Conservation (phyloP, 176 grass and related monocot genomes). For the Cenchrus fungigraminus region DNA sequence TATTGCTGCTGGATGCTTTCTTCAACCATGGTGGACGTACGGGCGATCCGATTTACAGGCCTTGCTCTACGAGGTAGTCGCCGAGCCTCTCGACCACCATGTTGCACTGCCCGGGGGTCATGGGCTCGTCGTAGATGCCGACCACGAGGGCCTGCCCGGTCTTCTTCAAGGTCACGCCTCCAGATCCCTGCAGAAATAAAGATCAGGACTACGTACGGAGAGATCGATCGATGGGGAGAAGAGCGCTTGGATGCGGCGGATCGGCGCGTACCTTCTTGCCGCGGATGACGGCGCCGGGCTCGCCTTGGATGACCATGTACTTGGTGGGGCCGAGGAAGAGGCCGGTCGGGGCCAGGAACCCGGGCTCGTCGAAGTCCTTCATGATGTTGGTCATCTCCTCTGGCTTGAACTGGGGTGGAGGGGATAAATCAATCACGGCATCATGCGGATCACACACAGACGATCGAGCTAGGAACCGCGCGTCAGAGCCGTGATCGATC, state of each 20-base stretch:
- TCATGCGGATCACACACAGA: neutral
- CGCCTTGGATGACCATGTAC: conserved; percentile 96
- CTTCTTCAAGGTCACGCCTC: conserved; percentile 86
- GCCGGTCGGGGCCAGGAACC: conserved; percentile 74
- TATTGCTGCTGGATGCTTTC: neutral
- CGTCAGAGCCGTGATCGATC: neutral
- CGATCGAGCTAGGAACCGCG: neutral
- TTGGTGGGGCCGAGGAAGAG: conserved; percentile 65
- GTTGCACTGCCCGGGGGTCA: conserved; percentile 91
- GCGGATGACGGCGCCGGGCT: conserved; percentile 80
- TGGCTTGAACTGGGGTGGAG: conserved; percentile 57
- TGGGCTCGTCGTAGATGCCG: conserved; percentile 94
- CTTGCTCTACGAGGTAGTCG: conserved; percentile 87
- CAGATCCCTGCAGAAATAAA: conserved; percentile 55
- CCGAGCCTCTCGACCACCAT: conserved; percentile 91
- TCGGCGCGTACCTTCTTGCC: conserved; percentile 77
- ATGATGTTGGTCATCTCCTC: conserved; percentile 74
- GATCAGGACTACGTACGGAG: neutral
- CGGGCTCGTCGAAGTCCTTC: conserved; percentile 93
- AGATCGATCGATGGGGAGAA: neutral
- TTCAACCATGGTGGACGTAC: neutral
- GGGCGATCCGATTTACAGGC: conserved; percentile 46
- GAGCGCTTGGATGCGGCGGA: no score
- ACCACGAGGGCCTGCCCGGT: conserved; percentile 78
- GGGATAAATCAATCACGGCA: neutral